These are phyloP conservation scores for Sphenostylis stenocarpa DNA, from an alignment of 306 rosid genomes.

Conservation along the genomic window DNA sequence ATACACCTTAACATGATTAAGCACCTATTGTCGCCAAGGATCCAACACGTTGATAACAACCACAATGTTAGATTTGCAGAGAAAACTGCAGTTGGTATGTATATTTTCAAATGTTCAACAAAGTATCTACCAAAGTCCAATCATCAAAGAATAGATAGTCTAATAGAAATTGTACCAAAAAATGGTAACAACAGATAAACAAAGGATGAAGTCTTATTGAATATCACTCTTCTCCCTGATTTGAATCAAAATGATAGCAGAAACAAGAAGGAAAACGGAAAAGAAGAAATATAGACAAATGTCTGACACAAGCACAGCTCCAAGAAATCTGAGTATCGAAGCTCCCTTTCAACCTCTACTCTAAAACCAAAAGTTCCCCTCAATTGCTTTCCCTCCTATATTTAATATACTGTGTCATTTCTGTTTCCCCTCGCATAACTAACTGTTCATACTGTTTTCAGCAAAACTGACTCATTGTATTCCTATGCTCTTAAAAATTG, in stretches of 20 bases:
- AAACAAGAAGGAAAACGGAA: background rate
- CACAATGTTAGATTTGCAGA: background rate
- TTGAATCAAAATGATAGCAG: background rate
- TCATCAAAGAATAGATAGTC: background rate
- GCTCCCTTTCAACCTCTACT: background rate
- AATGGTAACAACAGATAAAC: background rate
- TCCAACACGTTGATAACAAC: conserved; percentile 1
- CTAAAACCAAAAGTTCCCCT: background rate
- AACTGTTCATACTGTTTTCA: too few relatives aligned
- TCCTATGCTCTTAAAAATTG: too few relatives aligned
- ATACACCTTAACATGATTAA: conserved; percentile 6
- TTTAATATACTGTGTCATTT: too few relatives aligned
- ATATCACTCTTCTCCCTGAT: background rate
- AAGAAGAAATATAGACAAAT: background rate
- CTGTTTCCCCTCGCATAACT: too few relatives aligned
- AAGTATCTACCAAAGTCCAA: background rate
- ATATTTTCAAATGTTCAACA: conserved; percentile 2
- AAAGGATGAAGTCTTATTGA: background rate
- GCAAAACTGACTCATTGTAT: too few relatives aligned
- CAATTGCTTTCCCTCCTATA: background rate
- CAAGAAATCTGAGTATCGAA: background rate
- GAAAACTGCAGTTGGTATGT: background rate
- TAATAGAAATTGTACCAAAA: background rate
- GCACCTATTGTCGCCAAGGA: background rate
- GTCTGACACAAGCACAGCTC: background rate